phyloP scores from a whole-genome alignment of 495 filamentous ascomycete genomes.

The Podospora pseudocomata region DNA sequence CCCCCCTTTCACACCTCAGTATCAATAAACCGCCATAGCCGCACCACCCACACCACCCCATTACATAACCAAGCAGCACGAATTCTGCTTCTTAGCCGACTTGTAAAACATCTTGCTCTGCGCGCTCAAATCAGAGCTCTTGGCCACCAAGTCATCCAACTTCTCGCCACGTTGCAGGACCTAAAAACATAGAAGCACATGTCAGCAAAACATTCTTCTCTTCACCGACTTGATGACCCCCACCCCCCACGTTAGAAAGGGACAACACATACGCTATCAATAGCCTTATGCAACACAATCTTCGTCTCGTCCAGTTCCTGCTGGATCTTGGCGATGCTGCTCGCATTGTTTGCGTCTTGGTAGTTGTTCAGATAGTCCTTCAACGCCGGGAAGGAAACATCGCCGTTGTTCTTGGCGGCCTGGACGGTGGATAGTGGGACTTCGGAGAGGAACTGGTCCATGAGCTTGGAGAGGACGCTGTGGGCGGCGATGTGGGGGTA shows the following conservation, averaged over 20 bases:
- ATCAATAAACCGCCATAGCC: background rate
- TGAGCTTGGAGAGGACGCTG: slow-evolving; percentile 82
- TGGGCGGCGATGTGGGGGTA: slow-evolving; percentile 92
- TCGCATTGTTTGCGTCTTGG: slow-evolving; percentile 84
- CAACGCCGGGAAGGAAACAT: slow-evolving; percentile 62
- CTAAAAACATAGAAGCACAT: slow-evolving; percentile 12
- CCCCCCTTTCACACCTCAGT: background rate
- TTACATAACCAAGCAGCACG: slow-evolving; percentile 83
- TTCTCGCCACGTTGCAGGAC: slow-evolving; percentile 84
- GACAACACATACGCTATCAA: slow-evolving; percentile 57
- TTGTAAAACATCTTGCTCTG: slow-evolving; percentile 95
- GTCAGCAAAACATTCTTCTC: background rate
- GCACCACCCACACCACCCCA: background rate
- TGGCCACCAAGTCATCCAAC: slow-evolving; percentile 82
- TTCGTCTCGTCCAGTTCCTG: slow-evolving; percentile 97
- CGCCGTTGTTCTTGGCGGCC: slow-evolving; percentile 45
- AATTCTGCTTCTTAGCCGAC: slow-evolving; percentile 86
- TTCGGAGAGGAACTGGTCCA: slow-evolving; percentile 86
- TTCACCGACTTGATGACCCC: background rate
- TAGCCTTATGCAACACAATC: slow-evolving; percentile 96
- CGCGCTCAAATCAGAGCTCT: slow-evolving; percentile 79
- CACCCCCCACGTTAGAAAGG: background rate
- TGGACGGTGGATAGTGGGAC: slow-evolving; percentile 68
- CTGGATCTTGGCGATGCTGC: slow-evolving; percentile 92
- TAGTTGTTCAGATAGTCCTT: slow-evolving; percentile 83